Percentiles rank a stretch among this genome's conserved stretches.
These are phyloP conservation scores for Colletotrichum costaricense DNA, from an alignment of 2,329 filamentous ascomycete species.

Conservation along the genomic window DNA sequence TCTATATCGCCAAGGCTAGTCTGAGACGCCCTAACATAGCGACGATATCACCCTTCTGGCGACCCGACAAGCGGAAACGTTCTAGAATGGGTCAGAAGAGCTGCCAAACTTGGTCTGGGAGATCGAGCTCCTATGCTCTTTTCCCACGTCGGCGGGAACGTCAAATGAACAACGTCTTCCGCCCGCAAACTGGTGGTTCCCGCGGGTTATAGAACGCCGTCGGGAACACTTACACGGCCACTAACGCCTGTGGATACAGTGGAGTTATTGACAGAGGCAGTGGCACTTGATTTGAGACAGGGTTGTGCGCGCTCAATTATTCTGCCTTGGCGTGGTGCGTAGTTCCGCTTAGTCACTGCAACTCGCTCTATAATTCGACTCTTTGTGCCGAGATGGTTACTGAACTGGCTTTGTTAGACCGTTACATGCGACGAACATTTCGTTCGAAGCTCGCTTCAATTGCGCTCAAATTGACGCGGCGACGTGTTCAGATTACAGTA, in stretches of 20 bases:
- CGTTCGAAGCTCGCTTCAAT: too few species aligned
- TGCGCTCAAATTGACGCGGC: background rate
- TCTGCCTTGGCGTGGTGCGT: background rate
- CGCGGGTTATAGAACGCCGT: background rate
- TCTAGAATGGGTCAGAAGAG: slow-evolving; percentile 9
- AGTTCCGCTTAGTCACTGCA: background rate
- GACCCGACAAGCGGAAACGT: slow-evolving; percentile 4
- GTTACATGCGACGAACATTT: too few species aligned
- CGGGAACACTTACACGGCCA: background rate
- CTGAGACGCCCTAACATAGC: slow-evolving; percentile 27
- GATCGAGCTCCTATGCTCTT: background rate
- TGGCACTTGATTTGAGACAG: slow-evolving; percentile 3
- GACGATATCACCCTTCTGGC: slow-evolving; percentile 27
- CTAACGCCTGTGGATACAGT: background rate
- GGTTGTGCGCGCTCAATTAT: background rate
- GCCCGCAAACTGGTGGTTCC: background rate
- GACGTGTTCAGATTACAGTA: background rate
- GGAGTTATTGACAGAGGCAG: background rate
- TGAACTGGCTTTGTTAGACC: background rate
- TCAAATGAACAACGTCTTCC: slow-evolving; percentile 2
- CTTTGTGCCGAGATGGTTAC: background rate
- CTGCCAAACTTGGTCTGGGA: background rate
- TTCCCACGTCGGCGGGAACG: background rate
- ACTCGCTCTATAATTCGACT: background rate
- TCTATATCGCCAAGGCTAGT: slow-evolving; percentile 12